Percentiles rank a stretch among this genome's conserved stretches.
phyloP scores from a whole-genome alignment of 768 basidiomycete species.

The Postia placenta region DNA sequence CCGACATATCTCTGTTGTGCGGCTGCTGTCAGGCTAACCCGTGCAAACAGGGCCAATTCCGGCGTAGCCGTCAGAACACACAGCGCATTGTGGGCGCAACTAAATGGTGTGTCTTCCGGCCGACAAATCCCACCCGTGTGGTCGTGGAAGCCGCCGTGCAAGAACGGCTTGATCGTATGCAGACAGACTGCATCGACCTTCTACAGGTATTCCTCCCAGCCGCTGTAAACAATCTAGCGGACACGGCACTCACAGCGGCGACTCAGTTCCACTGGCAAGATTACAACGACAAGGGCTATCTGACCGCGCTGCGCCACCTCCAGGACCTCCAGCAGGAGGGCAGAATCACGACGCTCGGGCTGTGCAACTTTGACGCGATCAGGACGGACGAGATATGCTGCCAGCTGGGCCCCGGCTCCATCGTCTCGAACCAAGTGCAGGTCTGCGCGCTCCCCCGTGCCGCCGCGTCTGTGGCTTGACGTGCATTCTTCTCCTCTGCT shows the following conservation, averaged over 20 bases:
- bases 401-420: conserved; percentile 57
- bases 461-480: background rate
- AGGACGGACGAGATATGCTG: conserved; percentile 78
- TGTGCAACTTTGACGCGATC: conserved; percentile 78
- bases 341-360: conserved; percentile 58
- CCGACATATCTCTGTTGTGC: conserved; percentile 17
- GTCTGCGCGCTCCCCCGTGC: conserved; percentile 27
- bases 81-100: conserved; percentile 61
- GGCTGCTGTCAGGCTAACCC: background rate
- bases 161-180: conserved; percentile 69
- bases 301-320: conserved; percentile 44
- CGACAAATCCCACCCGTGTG: conserved; percentile 41
- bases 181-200: conserved; percentile 52
- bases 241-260: background rate
- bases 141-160: conserved; percentile 57
- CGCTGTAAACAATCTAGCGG: background rate
- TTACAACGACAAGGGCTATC: conserved; percentile 43
- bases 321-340: conserved; percentile 54
- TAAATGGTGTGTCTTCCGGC: conserved; percentile 80
- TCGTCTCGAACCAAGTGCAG: conserved; percentile 83
- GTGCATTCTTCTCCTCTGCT: background rate
- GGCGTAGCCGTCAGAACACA: conserved; percentile 33
- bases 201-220: conserved; percentile 46
- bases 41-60: conserved; percentile 59
- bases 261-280: conserved; percentile 79